Evolutionary conservation across 2,329 filamentous ascomycete genomes (phyloP).

Genomic region (Monosporascus cannonballus): DNA sequence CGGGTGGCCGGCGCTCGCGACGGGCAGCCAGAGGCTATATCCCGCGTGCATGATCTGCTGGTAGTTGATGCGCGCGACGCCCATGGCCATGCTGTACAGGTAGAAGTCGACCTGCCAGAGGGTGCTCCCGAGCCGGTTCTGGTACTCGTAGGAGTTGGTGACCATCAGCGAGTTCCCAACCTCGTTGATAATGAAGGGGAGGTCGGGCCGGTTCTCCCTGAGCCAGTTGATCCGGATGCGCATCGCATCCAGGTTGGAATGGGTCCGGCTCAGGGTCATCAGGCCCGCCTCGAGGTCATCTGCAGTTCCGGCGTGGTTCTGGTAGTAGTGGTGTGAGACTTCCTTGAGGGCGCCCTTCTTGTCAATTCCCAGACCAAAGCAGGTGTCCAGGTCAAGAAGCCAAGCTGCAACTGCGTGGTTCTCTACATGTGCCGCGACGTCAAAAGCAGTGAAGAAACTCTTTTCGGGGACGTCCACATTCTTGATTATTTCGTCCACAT

Average conservation of each 20-base stretch:
- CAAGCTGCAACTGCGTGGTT: constrained; percentile 13
- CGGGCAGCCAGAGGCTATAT: constrained; percentile 25
- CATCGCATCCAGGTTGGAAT: constrained; percentile 23
- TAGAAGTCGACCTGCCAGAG: constrained; percentile 33
- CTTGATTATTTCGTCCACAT: constrained; percentile 23
- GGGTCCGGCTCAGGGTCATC: constrained; percentile 24
- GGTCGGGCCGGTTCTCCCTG: constrained; percentile 21
- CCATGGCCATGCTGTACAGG: constrained; percentile 28
- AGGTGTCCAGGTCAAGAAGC: constrained; percentile 21
- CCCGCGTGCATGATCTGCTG: constrained; percentile 32
- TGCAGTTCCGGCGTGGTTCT: constrained; percentile 24
- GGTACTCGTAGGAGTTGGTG: constrained; percentile 26
- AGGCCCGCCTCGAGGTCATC: constrained; percentile 21
- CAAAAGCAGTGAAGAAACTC: constrained; percentile 30
- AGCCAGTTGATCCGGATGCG: constrained; percentile 26
- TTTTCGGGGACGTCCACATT: constrained; percentile 19
- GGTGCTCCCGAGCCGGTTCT: constrained; percentile 28
- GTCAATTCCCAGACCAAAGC: constrained; percentile 29
- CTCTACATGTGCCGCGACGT: constrained; percentile 23
- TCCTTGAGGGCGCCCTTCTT: constrained; percentile 24
- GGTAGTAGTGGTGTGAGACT: constrained; percentile 33
- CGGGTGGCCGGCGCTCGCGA: constrained; percentile 19
- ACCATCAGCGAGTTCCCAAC: constrained; percentile 29
- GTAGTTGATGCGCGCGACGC: constrained; percentile 29
- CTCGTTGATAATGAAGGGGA: constrained; percentile 29